These are phyloP conservation scores for Pulveroboletus ravenelii DNA, from an alignment of 768 basidiomycete genomes.

Conservation along the genomic window DNA sequence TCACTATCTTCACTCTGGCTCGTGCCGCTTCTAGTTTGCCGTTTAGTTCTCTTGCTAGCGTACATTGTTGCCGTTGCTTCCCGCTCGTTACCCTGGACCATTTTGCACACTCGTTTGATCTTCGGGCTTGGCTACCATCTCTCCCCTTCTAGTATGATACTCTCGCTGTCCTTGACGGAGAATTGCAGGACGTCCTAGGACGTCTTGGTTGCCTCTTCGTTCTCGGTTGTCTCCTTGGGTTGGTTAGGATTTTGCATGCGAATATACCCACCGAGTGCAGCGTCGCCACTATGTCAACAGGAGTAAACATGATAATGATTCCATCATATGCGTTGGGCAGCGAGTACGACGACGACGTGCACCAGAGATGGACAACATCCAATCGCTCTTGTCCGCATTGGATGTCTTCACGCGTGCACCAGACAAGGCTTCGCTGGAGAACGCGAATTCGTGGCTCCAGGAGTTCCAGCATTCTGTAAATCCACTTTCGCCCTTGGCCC, in stretches of 20 bases:
- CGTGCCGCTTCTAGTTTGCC: constrained; percentile 36
- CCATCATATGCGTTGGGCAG: not conserved
- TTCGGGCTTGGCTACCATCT: constrained; percentile 43
- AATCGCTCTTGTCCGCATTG: constrained; percentile 69
- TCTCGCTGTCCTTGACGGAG: constrained; percentile 37
- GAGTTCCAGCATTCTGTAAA: constrained; percentile 99
- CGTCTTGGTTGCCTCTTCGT: constrained; percentile 15
- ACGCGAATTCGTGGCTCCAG: constrained; percentile 92
- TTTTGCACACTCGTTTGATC: constrained; percentile 57
- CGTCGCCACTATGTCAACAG: constrained; percentile 33
- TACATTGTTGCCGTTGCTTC: constrained; percentile 37
- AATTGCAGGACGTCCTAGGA: constrained; percentile 20
- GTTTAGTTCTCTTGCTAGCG: constrained; percentile 37
- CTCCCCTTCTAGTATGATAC: constrained; percentile 45
- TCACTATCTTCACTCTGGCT: constrained; percentile 23
- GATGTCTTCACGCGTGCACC: constrained; percentile 78
- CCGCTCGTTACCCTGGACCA: constrained; percentile 41
- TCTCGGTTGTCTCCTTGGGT: constrained; percentile 2
- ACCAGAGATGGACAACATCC: constrained; percentile 57
- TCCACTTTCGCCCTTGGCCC: constrained; percentile 68
- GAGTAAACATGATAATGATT: constrained; percentile 27
- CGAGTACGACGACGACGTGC: constrained; percentile 8
- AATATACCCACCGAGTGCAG: constrained; percentile 31
- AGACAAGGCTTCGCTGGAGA: constrained; percentile 76
- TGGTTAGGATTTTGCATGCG: constrained; percentile 16